phyloP scores from a whole-genome alignment of 2,329 filamentous ascomycete species.

The Aspergillus pseudoviridinutans region DNA sequence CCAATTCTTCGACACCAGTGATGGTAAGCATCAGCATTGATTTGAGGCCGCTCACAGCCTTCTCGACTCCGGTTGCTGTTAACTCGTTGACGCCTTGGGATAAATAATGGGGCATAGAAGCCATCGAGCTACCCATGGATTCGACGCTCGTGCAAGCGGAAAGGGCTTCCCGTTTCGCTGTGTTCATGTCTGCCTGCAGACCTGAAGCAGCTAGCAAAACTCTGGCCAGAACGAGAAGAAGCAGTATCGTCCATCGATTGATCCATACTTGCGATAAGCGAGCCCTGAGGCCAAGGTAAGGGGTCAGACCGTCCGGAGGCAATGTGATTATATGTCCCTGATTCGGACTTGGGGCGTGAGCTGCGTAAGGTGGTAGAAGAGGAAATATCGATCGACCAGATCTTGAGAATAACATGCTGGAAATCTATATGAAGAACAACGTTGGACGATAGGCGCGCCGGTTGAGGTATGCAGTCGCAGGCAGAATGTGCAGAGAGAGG shows the following conservation, averaged over 20 bases:
- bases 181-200: slow-evolving; percentile 69
- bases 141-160: slow-evolving; percentile 90
- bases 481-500: neutral
- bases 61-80: slow-evolving; percentile 73
- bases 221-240: slow-evolving; percentile 78
- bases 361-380: slow-evolving; percentile 39
- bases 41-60: slow-evolving; percentile 75
- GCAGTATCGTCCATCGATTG: slow-evolving; percentile 91
- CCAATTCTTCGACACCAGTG: slow-evolving; percentile 78
- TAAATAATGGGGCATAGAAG: slow-evolving; percentile 96
- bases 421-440: neutral
- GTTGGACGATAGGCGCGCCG: neutral
- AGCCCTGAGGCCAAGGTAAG: slow-evolving; percentile 85
- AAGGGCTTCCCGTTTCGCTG: slow-evolving; percentile 76
- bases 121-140: slow-evolving; percentile 89
- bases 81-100: slow-evolving; percentile 83
- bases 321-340: slow-evolving; percentile 53
- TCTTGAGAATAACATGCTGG: slow-evolving; percentile 31
- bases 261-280: slow-evolving; percentile 95
- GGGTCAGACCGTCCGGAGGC: slow-evolving; percentile 70
- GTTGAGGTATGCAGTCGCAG: neutral
- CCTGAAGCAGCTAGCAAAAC: slow-evolving; percentile 71
- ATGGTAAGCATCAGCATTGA: slow-evolving; percentile 73
- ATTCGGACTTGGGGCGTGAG: slow-evolving; percentile 46
- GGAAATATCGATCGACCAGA: slow-evolving; percentile 33